Base-by-base conservation (phyloP, 2,329 filamentous ascomycete species). In the Apiospora arundinis region DNA sequence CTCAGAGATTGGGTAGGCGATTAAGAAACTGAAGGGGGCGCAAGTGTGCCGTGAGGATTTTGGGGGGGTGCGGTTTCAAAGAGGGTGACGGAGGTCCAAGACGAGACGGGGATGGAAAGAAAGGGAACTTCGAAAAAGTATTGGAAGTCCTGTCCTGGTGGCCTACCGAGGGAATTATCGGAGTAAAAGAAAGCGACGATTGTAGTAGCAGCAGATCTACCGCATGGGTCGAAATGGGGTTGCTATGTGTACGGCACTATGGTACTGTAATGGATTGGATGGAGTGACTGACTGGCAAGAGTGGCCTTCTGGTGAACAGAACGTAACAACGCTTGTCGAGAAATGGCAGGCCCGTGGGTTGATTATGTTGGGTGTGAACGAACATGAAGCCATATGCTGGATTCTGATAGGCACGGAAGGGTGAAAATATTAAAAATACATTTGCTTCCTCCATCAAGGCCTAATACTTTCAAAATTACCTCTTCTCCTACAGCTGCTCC, bases 131-230 rank as follows among this genome's bases (percentile, higher is more conserved):
- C 56, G 56, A 63, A 60, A 60, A 63, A 32, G 32, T 32, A 32
- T n/a, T n/a, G 56, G 46, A 32, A 68, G 32, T 32, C 32, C 32
- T 32, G 66, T 45, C 44, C 32, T 68, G 66, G 66, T 40, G 21
- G 66, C 56, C 66, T 68, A 12, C 66, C 66, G 42, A 68, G 66
- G 66, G 66, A 68, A 68, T 46, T 68, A 68, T 68, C 66, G 66
- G 66, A 68, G 66, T 63, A 63, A 63, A 63, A 63, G 56, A 63
- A 63, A 63, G 56, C 56, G 56, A 68, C 66, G 66, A 48, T 45
- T 48, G 66, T 68, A 45, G 66, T 48, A 45, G 66, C 32, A 48
- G 66, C 46, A 68, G 66, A 68, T 68, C 66, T 68, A 68, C 66
- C 66, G 14, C 66, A 68, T 68, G 66, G 66, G 66, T 48, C 44